Evolutionary conservation across 2,329 filamentous ascomycete species (phyloP).

Genomic region (Ophiostoma himal-ulmi): DNA sequence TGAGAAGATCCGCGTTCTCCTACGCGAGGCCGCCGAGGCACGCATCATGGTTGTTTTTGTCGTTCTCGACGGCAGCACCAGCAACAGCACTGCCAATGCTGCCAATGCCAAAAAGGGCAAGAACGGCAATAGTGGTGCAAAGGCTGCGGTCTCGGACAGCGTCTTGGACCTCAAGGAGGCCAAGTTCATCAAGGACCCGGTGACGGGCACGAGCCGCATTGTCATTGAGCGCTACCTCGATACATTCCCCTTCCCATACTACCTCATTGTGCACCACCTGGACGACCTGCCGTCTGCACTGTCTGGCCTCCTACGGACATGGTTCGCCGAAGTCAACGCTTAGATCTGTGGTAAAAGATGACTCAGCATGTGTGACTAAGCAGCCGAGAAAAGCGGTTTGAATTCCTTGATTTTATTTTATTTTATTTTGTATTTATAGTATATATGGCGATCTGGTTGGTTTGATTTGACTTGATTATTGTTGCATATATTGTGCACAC

Average conservation of each 20-base stretch:
- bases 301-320: conserved; percentile 82
- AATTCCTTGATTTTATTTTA: not conserved
- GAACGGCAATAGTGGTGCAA: conserved; percentile 30
- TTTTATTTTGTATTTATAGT: not conserved
- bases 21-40: conserved; percentile 85
- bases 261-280: conserved; percentile 87
- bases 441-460: not conserved
- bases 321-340: conserved; percentile 74
- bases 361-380: not conserved
- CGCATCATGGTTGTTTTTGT: conserved; percentile 98
- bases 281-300: conserved; percentile 84
- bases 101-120: conserved; percentile 32
- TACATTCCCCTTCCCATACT: conserved; percentile 94
- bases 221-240: conserved; percentile 89
- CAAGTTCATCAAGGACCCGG: conserved; percentile 63
- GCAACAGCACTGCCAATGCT: not conserved
- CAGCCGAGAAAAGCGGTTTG: not conserved
- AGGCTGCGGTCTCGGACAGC: conserved; percentile 44
- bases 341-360: conserved; percentile 17
- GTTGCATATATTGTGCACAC: not conserved
- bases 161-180: conserved; percentile 88
- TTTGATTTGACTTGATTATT: not conserved
- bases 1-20: conserved; percentile 70
- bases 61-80: conserved; percentile 65
- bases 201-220: conserved; percentile 56